Base-by-base conservation (phyloP, 495 filamentous ascomycete genomes). In the Ramalina intermedia region DNA sequence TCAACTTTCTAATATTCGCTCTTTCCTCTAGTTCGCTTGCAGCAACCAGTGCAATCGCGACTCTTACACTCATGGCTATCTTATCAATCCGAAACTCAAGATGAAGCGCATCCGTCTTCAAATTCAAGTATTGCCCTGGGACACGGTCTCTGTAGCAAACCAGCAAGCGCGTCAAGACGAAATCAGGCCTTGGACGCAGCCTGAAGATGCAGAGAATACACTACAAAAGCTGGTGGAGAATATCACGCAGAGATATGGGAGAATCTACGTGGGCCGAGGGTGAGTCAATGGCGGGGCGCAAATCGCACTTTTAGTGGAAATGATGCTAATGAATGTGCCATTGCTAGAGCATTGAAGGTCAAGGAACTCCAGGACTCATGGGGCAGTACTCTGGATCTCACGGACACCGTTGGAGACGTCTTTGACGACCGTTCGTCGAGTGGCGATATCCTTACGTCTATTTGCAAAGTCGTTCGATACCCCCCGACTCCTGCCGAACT, bases 91-190 rank as follows among this genome's bases (percentile, higher is more conserved):
- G 2, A 29, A 36, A 14, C 26, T 36, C 6, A 38, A 23, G 5
- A 56, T 56, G 54, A 37, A 24, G 12, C 50, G 50, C 37, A 47
- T 56, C n/a, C 50, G 54, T 3, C 47, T 56, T 11, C 54, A 56
- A 45, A 43, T 56, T 46, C 42, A 46, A 18, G 37, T 56, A 18
- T 21, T 47, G n/a, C 53, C 53, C 6, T 44, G 39, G 45, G 39
- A 52, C 38, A 39, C 26, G 2, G 26, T 37, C 6, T 9, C 49
- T 26, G 43, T 37, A 18, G 13, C 47, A 17, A 51, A 43, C 17
- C 38, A 27, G 6, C 38, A 38, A 46, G 29, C 53, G 49, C 47
- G 42, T 46, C 51, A 55, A 29, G 20, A 51, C 17, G 24, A 35
- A n/a, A 39, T 41, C 36, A 29, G 52, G 1, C 52, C 49, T 17